Evolutionary conservation across 805 yeast genomes (phyloP).

Genomic region (Spencermartinsiella europaea): DNA sequence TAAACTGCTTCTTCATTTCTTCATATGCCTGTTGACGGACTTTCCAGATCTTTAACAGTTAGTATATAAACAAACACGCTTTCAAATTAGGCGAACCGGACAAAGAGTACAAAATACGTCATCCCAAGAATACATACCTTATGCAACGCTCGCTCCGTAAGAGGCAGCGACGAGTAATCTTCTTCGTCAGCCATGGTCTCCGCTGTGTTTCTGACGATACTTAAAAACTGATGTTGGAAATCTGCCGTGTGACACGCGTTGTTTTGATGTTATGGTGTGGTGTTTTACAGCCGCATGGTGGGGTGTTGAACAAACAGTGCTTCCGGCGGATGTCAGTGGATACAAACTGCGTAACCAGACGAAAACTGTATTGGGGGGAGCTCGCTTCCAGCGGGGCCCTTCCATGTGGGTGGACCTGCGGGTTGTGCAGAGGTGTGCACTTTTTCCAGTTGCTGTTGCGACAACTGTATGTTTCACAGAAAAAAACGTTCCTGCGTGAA

Average conservation of each 20-base stretch:
- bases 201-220: neutral
- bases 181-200: slow-evolving; percentile 15
- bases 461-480: no score
- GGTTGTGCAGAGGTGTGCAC: no score
- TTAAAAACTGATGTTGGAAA: neutral
- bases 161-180: slow-evolving; percentile 41
- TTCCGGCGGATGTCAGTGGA: no score
- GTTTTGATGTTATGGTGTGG: no score
- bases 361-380: no score
- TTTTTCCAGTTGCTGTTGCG: no score
- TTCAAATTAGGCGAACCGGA: neutral
- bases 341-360: no score
- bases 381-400: no score
- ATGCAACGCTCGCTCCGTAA: slow-evolving; percentile 61
- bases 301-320: no score
- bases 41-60: slow-evolving; percentile 60
- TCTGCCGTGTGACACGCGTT: neutral
- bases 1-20: slow-evolving; percentile 50
- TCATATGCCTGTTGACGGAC: slow-evolving; percentile 78
- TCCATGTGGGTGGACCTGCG: no score
- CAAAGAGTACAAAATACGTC: slow-evolving; percentile 5
- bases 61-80: slow-evolving; percentile 1
- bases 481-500: no score
- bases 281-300: no score
- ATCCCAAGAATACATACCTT: slow-evolving; percentile 39